A percentile compares a stretch with the other conserved stretches of the same genome.
Evolutionary conservation across 139 green algal species (phyloP).

Genomic region (Closterium sp.): DNA sequence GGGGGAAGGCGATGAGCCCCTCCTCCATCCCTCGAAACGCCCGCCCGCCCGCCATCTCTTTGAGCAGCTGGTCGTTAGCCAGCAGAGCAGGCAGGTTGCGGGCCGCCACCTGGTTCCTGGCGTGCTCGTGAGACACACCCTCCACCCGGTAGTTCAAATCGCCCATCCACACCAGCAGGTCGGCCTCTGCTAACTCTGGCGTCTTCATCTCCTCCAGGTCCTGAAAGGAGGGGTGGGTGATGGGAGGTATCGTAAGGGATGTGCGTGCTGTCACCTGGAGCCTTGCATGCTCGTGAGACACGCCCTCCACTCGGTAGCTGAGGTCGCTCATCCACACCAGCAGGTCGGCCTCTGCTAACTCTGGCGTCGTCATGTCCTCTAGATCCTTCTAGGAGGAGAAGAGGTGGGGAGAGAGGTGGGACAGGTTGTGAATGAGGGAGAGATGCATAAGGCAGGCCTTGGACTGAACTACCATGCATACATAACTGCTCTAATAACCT

Average conservation of each 20-base stretch:
- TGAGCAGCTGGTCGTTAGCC: constrained; percentile 63
- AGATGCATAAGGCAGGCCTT: too few species aligned
- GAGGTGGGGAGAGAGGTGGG: too few species aligned
- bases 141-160: constrained; percentile 92
- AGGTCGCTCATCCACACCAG: too few species aligned
- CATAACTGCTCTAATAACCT: too few species aligned
- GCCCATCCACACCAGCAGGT: constrained; percentile 79
- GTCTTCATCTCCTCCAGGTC: neutral
- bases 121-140: constrained; percentile 55
- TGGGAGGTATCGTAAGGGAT: too few species aligned
- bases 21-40: constrained; percentile 73
- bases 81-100: constrained; percentile 31
- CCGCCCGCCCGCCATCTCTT: constrained; percentile 60
- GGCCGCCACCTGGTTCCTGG: constrained; percentile 15
- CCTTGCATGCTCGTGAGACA: too few species aligned
- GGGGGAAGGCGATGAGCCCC: constrained; percentile 75
- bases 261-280: too few species aligned
- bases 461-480: too few species aligned
- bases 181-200: constrained; percentile 13
- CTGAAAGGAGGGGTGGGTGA: neutral
- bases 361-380: too few species aligned
- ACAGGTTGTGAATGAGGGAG: neutral
- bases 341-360: too few species aligned
- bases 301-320: too few species aligned
- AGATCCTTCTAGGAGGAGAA: too few species aligned